phyloP scores from a whole-genome alignment of 208 protist genomes.

The Crithidia mellificae region DNA sequence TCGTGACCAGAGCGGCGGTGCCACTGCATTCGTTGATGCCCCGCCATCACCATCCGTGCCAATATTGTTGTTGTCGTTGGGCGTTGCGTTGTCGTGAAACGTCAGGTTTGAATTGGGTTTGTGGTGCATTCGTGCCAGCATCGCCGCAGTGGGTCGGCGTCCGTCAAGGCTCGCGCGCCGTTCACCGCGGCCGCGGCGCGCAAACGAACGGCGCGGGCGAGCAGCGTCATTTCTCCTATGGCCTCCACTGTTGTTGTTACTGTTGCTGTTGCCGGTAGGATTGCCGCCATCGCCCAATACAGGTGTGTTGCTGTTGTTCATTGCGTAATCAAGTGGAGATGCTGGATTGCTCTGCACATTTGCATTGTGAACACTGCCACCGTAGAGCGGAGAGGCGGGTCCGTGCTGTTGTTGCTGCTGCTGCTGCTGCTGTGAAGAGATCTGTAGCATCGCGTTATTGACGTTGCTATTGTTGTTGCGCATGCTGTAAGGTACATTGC shows the following conservation, averaged over 20 bases:
- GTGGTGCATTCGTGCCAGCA: background rate
- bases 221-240: too few species aligned
- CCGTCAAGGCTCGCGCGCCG: background rate
- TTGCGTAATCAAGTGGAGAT: conserved; percentile 1
- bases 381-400: background rate
- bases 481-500: too few species aligned
- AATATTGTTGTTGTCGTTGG: too few species aligned
- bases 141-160: background rate
- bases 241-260: too few species aligned
- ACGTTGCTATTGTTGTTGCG: too few species aligned
- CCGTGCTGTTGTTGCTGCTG: conserved; percentile 7
- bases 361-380: background rate
- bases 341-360: background rate
- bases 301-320: background rate
- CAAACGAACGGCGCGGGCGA: background rate
- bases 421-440: background rate
- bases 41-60: too few species aligned
- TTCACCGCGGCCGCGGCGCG: conserved; percentile 1
- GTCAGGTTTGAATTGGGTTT: too few species aligned
- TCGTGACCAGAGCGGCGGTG: too few species aligned
- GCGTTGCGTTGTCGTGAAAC: too few species aligned
- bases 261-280: background rate
- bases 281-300: background rate
- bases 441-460: too few species aligned
- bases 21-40: too few species aligned